Evolutionary conservation across 2,329 filamentous ascomycete species (phyloP).

Genomic region (Colletotrichum tanaceti): DNA sequence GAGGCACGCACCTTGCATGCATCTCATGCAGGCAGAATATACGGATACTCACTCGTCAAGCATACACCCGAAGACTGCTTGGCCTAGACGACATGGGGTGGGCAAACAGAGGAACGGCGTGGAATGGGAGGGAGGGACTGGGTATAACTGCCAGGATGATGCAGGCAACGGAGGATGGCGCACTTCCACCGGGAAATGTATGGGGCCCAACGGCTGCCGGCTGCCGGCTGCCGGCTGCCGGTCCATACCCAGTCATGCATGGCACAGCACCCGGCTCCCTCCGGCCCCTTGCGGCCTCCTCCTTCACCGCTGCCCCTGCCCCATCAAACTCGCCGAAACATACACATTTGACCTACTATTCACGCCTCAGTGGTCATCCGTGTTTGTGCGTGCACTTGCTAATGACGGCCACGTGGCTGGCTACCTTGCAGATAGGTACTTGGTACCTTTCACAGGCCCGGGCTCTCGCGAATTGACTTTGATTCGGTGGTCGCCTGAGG

Average conservation of each 20-base stretch:
- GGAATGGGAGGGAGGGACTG: too few relatives aligned
- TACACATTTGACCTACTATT: background rate
- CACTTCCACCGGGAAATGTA: background rate
- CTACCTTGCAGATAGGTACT: background rate
- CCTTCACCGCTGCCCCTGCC: background rate
- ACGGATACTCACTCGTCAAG: too few relatives aligned
- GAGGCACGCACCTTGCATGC: too few relatives aligned
- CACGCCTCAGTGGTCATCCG: background rate
- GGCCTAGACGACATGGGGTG: too few relatives aligned
- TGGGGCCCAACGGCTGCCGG: background rate
- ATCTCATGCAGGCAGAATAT: too few relatives aligned
- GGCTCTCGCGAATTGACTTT: background rate
- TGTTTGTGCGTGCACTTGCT: background rate
- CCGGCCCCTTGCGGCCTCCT: background rate
- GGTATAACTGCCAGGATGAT: too few relatives aligned
- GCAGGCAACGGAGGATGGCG: background rate
- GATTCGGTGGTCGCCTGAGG: background rate
- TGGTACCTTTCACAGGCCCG: background rate
- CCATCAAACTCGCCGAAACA: background rate
- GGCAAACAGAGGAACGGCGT: too few relatives aligned
- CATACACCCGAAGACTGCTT: too few relatives aligned
- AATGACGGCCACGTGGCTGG: background rate
- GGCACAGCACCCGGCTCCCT: background rate
- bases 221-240: background rate
- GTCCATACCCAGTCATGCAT: background rate